These are phyloP conservation scores for Phytophthora fragariae DNA, from an alignment of 352 stramenopile species.

Conservation along the genomic window DNA sequence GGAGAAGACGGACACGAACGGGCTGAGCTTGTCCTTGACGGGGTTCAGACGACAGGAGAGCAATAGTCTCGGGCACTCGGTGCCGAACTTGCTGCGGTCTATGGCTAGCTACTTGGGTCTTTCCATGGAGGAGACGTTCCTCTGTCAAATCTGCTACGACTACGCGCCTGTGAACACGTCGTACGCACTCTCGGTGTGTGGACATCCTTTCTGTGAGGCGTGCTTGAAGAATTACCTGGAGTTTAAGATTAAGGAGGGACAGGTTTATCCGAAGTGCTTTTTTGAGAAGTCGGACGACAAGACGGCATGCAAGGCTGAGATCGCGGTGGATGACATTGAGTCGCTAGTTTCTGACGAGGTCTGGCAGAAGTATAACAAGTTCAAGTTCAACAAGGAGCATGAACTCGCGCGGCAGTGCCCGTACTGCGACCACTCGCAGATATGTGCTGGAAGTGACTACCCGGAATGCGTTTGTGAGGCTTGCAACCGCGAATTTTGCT, in stretches of 20 bases:
- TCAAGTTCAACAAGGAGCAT: constrained; percentile 89
- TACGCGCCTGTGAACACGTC: constrained; percentile 48
- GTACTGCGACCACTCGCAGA: constrained; percentile 64
- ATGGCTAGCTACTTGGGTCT: constrained; percentile 62
- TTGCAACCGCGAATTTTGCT: constrained; percentile 81
- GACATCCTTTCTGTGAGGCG: constrained; percentile 65
- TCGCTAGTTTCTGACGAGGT: constrained; percentile 52
- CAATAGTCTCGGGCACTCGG: constrained; percentile 40
- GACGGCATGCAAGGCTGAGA: constrained; percentile 46
- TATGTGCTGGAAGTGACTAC: constrained; percentile 48
- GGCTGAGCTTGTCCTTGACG: constrained; percentile 6
- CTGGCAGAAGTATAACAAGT: constrained; percentile 82
- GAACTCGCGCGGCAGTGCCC: constrained; percentile 65
- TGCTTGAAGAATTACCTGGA: constrained; percentile 74
- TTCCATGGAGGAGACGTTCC: constrained; percentile 73
- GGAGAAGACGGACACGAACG: constrained; percentile 9
- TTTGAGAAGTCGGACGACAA: constrained; percentile 45
- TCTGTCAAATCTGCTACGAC: constrained; percentile 86
- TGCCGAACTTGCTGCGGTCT: constrained; percentile 61
- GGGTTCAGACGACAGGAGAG: constrained; percentile 37
- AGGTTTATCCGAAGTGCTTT: constrained; percentile 84
- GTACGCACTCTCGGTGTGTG: constrained; percentile 53
- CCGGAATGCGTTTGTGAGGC: constrained; percentile 55
- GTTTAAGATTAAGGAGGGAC: constrained; percentile 74
- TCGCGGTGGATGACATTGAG: constrained; percentile 57